Conservation (phyloP, 2,329 filamentous ascomycete species). For the Periconia sp. region DNA sequence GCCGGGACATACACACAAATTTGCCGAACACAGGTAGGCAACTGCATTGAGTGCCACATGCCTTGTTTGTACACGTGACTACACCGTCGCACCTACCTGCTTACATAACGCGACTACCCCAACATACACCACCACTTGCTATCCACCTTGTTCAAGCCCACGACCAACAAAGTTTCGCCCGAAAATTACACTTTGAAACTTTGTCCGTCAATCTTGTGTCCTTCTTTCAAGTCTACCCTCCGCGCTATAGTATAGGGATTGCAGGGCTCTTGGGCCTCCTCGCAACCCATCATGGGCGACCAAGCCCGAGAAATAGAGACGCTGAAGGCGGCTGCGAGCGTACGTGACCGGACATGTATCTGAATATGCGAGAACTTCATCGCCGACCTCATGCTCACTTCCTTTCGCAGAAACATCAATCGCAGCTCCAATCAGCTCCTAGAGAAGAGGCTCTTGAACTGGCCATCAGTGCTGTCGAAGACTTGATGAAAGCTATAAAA, state of each 20-base stretch:
- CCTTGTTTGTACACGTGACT: not conserved
- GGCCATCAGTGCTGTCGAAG: conserved; percentile 75
- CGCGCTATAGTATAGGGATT: too few species aligned
- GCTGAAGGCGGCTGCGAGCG: conserved; percentile 35
- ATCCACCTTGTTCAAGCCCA: too few species aligned
- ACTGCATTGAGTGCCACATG: not conserved
- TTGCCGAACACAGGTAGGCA: too few species aligned
- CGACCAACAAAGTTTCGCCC: too few species aligned
- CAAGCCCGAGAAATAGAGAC: conserved; percentile 23
- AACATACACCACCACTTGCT: not conserved
- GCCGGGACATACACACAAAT: too few species aligned
- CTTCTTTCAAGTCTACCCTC: too few species aligned
- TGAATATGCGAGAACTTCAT: not conserved
- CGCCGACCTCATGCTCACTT: not conserved
- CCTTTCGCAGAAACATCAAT: conserved; percentile 29
- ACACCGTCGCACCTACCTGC: not conserved
- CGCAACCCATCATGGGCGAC: conserved; percentile 15
- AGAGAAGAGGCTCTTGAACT: conserved; percentile 69
- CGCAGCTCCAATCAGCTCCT: conserved; percentile 52
- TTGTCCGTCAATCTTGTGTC: too few species aligned
- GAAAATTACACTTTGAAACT: too few species aligned
- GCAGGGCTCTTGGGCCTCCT: too few species aligned
- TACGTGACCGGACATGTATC: conserved; percentile 30
- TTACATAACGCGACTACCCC: not conserved
- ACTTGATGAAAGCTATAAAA: conserved; percentile 74